Evolutionary conservation across 148 eudicot species (phyloP).

Genomic region (Chenopodium formosanum): DNA sequence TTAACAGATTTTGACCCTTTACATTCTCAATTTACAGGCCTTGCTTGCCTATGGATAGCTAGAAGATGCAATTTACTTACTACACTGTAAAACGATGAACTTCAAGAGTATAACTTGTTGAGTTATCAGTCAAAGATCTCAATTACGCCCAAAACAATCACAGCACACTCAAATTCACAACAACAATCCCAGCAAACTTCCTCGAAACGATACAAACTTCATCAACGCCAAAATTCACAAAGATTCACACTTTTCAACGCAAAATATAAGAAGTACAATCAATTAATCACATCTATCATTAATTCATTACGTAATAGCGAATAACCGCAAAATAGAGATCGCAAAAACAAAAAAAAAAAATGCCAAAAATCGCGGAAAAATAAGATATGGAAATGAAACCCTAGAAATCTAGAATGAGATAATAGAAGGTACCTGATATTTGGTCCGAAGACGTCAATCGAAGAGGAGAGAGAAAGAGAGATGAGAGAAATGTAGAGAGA

Average conservation of each 20-base stretch:
- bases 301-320: background rate
- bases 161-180: background rate
- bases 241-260: background rate
- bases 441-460: background rate
- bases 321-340: background rate
- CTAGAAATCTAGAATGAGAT: constrained; percentile 1
- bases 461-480: constrained; percentile 1
- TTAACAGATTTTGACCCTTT: background rate
- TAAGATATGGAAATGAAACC: constrained; percentile 20
- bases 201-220: background rate
- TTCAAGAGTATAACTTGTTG: background rate
- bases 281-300: too few species aligned
- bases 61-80: too few species aligned
- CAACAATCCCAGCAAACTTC: background rate
- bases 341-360: background rate
- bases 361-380: constrained; percentile 18
- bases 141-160: background rate
- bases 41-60: too few species aligned
- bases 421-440: constrained; percentile 23
- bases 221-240: background rate
- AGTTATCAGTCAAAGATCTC: background rate
- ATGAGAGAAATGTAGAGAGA: background rate
- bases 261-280: too few species aligned
- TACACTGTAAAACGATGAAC: too few species aligned
- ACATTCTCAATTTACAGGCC: background rate